phyloP scores from a whole-genome alignment of 1,284 basidiomycete genomes.

The Amylostereum chailletii region DNA sequence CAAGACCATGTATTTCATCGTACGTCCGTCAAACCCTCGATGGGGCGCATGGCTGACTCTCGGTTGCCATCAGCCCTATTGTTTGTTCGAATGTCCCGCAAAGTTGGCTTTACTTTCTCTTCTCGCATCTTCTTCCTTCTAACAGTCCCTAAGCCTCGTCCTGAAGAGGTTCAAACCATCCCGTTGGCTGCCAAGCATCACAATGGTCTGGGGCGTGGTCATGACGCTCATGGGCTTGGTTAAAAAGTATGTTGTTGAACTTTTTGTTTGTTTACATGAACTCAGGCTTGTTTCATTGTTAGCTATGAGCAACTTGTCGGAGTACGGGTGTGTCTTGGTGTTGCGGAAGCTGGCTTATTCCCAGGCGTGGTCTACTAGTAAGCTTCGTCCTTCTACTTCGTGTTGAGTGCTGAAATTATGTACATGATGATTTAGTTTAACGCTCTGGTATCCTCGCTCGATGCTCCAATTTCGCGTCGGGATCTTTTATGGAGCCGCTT shows the following conservation, averaged over 20 bases:
- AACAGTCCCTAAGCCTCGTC: constrained; percentile 16
- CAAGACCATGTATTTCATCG: constrained; percentile 66
- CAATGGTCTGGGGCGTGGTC: constrained; percentile 11
- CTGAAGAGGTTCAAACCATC: constrained; percentile 26
- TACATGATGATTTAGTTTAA: constrained; percentile 21
- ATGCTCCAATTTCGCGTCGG: constrained; percentile 26
- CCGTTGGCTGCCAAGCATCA: constrained; percentile 24
- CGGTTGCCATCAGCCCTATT: constrained; percentile 37
- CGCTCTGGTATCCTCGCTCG: constrained; percentile 26
- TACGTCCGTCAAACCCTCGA: constrained; percentile 21
- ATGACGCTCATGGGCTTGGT: constrained; percentile 64
- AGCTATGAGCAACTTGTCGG: constrained; percentile 58
- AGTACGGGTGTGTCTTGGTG: constrained; percentile 48
- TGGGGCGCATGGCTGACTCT: not conserved
- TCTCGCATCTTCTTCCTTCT: not conserved
- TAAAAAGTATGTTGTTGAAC: constrained; percentile 35
- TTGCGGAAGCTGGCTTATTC: constrained; percentile 64
- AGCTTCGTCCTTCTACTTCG: constrained; percentile 1
- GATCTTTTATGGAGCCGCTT: constrained; percentile 27
- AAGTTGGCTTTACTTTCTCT: constrained; percentile 30
- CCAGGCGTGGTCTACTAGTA: constrained; percentile 61
- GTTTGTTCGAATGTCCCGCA: constrained; percentile 51
- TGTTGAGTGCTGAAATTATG: constrained; percentile 10
- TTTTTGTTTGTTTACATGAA: no score
- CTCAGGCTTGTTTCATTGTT: not conserved